A percentile compares a stretch with the other conserved stretches of the same genome.
Conservation (phyloP, 345 rosid species). For the Pistacia atlantica region DNA sequence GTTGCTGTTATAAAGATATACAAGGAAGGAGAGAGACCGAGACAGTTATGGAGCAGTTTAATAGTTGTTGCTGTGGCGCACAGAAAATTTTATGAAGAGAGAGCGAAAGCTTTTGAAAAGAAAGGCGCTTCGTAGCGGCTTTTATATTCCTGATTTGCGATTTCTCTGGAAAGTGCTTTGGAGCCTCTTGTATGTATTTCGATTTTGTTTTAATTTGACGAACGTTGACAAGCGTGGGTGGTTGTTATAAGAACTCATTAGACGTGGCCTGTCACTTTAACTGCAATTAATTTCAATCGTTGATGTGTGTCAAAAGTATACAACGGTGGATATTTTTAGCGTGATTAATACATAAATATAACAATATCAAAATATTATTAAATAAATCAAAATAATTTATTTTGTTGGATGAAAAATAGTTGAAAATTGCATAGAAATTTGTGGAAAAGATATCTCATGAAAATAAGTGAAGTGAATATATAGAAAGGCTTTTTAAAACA, state of each 20-base stretch:
- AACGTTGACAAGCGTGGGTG: no score
- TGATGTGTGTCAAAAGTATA: no score
- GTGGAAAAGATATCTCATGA: neutral
- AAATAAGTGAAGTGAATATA: neutral
- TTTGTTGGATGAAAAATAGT: no score
- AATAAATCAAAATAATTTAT: no score
- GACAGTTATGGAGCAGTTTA: neutral
- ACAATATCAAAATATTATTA: no score
- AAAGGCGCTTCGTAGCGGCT: no score
- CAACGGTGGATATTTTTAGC: no score
- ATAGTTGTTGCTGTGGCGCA: neutral
- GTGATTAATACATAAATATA: no score
- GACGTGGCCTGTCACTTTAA: neutral
- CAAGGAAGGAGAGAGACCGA: neutral
- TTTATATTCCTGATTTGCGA: neutral
- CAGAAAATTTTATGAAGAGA: neutral
- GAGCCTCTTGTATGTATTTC: neutral
- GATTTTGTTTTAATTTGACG: neutral
- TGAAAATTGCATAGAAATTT: neutral
- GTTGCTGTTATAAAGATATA: neutral
- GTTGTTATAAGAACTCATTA: no score
- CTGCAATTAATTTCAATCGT: neutral
- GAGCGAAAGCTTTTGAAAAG: neutral
- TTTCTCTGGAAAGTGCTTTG: neutral
- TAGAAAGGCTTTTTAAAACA: neutral